Base-by-base conservation (phyloP, 2,329 filamentous ascomycete species). In the Aspergillus costaricaensis region DNA sequence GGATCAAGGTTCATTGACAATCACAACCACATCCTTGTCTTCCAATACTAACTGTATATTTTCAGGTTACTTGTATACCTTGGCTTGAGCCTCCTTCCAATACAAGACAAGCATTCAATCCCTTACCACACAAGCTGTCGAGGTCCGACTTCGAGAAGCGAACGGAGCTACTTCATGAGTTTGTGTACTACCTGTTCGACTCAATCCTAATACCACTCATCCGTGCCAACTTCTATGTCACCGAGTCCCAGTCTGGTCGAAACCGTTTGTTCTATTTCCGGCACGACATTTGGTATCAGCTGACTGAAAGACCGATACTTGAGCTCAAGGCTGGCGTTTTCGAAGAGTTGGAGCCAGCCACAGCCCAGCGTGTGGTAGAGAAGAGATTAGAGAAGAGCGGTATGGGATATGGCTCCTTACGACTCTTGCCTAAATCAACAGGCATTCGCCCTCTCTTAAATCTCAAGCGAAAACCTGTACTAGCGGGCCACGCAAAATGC, bases 121-220 rank as follows among this genome's bases (percentile, higher is more conserved):
- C 58, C 1, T 70, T 74, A 48, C 43, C 52, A 51, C 59, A 44
- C 15, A 93, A 88, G 57, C 80, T 90, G 53, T 90, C 90, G 61
- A 80, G 82, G 61, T 88, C 89, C 0, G 94, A 98, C 70, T 80
- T 85, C 30, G 77, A 79, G 6, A 98, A 97, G 75, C 88, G 93
- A 10, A 81, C 79, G 25, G 91, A 97, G 70, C 82, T 98, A 0
- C 85, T 97, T 52, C 78, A 87, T 56, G 95, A 99, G 73, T 88
- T 98, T 60, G 70, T 98, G 6, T 98, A 97, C 77, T 99, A 93
- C 73, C 66, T 96, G 4, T 95, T 99, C 69, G 95, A 99, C 75
- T 97, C 93, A 0, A 82, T 97, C 21, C 72, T 99, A 58, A 90
- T 98, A 68, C 94, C 95, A 9, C 82, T 99, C 7, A 85, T 98